These are phyloP conservation scores for Dioscorea dumetorum DNA, from an alignment of 106 monocot genomes.

Conservation along the genomic window DNA sequence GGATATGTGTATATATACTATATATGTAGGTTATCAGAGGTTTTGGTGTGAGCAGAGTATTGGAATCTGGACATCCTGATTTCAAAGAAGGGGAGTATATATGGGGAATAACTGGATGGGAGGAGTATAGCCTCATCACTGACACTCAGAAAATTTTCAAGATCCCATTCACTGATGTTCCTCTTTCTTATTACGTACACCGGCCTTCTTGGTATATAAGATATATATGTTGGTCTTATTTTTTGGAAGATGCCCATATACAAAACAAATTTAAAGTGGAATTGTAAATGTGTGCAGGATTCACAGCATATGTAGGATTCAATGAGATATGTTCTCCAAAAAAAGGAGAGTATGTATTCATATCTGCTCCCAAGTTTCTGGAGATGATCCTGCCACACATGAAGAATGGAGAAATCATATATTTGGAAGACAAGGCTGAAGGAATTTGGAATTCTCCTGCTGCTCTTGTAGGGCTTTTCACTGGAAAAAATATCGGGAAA, in stretches of 20 bases:
- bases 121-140: slow-evolving; percentile 13
- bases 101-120: slow-evolving; percentile 12
- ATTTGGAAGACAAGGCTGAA: slow-evolving; percentile 30
- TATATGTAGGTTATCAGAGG: neutral
- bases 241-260: neutral
- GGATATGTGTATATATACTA: neutral
- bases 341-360: slow-evolving; percentile 7
- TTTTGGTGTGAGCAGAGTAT: slow-evolving; percentile 3
- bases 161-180: slow-evolving; percentile 10
- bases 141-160: neutral
- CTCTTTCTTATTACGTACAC: slow-evolving; percentile 12
- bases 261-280: too few relatives aligned
- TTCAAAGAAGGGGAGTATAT: slow-evolving; percentile 9
- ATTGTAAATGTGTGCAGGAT: neutral
- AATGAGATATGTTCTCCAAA: slow-evolving; percentile 8
- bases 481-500: slow-evolving; percentile 39
- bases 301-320: slow-evolving; percentile 13
- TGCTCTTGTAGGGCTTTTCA: slow-evolving; percentile 32
- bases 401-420: slow-evolving; percentile 27
- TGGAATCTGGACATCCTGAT: slow-evolving; percentile 14
- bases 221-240: too few relatives aligned
- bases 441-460: slow-evolving; percentile 44
- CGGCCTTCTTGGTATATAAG: slow-evolving; percentile 7
- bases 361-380: slow-evolving; percentile 18
- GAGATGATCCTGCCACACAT: slow-evolving; percentile 12